phyloP scores from a whole-genome alignment of 2,329 filamentous ascomycete genomes.

The Claviceps lovelessii region DNA sequence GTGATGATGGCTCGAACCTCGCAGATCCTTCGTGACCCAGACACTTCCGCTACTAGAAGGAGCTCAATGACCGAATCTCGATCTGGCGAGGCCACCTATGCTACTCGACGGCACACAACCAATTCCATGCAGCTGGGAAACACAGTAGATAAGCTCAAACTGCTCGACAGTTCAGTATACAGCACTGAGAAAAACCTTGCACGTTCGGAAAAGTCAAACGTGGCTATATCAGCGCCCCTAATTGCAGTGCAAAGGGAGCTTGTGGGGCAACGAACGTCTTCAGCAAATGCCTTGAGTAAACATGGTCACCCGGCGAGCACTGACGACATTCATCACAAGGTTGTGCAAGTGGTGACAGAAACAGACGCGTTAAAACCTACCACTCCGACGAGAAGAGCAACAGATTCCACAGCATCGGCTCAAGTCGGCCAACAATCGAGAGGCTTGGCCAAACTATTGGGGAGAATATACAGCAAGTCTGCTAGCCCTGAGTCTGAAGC shows the following conservation, averaged over 20 bases:
- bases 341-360: constrained; percentile 23
- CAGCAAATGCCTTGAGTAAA: neutral
- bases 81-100: neutral
- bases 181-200: neutral
- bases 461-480: constrained; percentile 17
- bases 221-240: neutral
- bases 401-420: constrained; percentile 13
- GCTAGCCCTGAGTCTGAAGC: constrained; percentile 9
- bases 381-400: constrained; percentile 4
- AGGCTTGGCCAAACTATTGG: constrained; percentile 21
- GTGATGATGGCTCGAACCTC: neutral
- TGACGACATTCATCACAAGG: constrained; percentile 20
- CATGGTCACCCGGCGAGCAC: constrained; percentile 3
- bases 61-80: neutral
- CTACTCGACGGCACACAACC: constrained; percentile 2
- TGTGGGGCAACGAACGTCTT: neutral
- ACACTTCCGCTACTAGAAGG: neutral
- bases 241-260: neutral
- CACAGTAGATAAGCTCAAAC: neutral
- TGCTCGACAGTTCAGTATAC: constrained; percentile 1
- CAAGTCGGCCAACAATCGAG: constrained; percentile 17
- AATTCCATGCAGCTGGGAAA: constrained; percentile 3
- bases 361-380: constrained; percentile 20
- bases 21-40: neutral
- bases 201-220: neutral